Conservation (phyloP, 73 alveolate species). For the Paramecium sonneborni region DNA sequence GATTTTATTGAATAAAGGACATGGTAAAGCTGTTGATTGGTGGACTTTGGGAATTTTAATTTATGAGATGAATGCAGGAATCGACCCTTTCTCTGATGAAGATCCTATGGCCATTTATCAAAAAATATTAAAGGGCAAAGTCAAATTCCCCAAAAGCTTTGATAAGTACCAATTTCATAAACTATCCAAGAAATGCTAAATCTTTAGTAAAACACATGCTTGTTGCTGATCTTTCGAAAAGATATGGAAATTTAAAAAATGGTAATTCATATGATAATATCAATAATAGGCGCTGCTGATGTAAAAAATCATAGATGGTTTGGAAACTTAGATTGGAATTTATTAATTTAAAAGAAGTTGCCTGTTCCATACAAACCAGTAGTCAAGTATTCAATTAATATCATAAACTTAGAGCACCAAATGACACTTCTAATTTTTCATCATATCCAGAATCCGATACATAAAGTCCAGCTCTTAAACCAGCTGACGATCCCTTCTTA, state of each 20-base stretch:
- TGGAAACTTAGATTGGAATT: constrained; percentile 82
- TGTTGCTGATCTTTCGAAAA: constrained; percentile 83
- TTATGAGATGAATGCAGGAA: constrained; percentile 89
- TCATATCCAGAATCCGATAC: constrained; percentile 87
- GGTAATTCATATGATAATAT: constrained; percentile 64
- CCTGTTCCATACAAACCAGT: constrained; percentile 83
- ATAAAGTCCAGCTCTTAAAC: constrained; percentile 77
- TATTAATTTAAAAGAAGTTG: constrained; percentile 68
- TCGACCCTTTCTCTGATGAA: constrained; percentile 87
- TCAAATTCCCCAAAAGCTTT: constrained; percentile 83
- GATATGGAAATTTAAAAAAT: constrained; percentile 87
- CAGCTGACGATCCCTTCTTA: constrained; percentile 87
- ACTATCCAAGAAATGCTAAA: constrained; percentile 73
- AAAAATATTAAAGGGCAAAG: constrained; percentile 83
- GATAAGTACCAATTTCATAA: constrained; percentile 66
- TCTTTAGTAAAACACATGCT: constrained; percentile 87
- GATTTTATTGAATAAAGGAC: constrained; percentile 94
- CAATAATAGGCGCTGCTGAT: constrained; percentile 69
- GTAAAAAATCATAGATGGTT: constrained; percentile 83
- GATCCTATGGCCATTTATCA: constrained; percentile 86
- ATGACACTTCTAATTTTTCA: constrained; percentile 78
- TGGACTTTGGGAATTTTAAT: constrained; percentile 89
- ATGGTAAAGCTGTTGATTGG: constrained; percentile 98
- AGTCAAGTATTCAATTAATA: constrained; percentile 44
- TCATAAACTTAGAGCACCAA: constrained; percentile 66